Evolutionary conservation across 2,329 filamentous ascomycete genomes (phyloP), one percentile per base, ranked within the genome.

Genomic region (Pseudogymnoascus sp.): DNA sequence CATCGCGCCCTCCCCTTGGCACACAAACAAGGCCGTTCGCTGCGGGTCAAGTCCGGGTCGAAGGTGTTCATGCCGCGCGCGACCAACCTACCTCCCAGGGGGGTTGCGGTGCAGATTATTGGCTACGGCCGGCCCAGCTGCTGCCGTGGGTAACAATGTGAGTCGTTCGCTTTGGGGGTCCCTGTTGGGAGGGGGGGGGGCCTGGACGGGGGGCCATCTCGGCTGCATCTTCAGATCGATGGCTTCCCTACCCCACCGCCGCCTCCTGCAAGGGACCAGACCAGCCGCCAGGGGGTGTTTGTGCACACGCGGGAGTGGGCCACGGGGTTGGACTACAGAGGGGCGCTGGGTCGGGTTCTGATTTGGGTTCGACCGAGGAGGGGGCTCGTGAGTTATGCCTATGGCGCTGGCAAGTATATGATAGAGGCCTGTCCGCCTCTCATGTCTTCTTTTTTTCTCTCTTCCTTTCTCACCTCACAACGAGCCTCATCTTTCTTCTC

Each of bases 401-500:
- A 15, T 7, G 2, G 26, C 23, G 46, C 26, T 53, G 23, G 11
- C 15, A 3, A 33, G 26, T 56, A 56, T 56, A 56, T 56, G 26
- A 56, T 56, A 19, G 46, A 33, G 46, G 29, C 46, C 26, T 56
- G 29, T 33, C 66, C 60, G 62, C 64, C 31, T 23, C 29, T 61
- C 53, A 29, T 37, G 40, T 35, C 64, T 68, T 60, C 29, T 46
- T 64, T 66, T 65, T 46, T 64, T 65, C 64, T 38, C 61, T 69
- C 67, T 46, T 50, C 61, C 66, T 67, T 66, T 66, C 64, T 63
- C 67, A 67, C 65, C 67, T 31, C 46, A 56, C 31, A 69, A 65
- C 64, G 64, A 68, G 64, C 66, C 63, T 68, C 65, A 66, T 63
- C 67, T 68, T 68, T 68, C 66, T 66, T 67, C 61, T 44, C 64